Conservation (phyloP, 129 eudicot genomes). For the Flaveria trinervia region DNA sequence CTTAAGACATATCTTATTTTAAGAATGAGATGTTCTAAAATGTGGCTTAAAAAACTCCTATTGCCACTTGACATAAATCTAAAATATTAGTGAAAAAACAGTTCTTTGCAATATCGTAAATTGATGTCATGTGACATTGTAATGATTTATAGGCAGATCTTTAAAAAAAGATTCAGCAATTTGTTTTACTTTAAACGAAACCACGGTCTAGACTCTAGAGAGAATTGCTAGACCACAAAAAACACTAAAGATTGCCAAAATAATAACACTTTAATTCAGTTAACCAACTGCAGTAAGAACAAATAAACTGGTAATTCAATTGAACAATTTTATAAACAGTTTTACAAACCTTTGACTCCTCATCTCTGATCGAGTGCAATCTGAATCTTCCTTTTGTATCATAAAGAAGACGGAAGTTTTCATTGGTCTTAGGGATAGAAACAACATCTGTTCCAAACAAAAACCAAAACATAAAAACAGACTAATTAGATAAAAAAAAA, state of each 20-base stretch:
- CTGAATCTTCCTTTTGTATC: conserved; percentile 67
- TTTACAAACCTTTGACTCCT: conserved; percentile 57
- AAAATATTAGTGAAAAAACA: not conserved
- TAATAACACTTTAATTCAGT: too few species aligned
- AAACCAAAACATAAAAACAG: not conserved
- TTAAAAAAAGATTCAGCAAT: not conserved
- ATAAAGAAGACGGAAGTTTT: conserved; percentile 57
- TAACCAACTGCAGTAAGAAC: too few species aligned
- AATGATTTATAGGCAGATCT: not conserved
- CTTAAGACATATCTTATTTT: too few species aligned
- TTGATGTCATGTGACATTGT: not conserved
- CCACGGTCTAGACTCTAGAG: not conserved
- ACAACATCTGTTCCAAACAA: conserved; percentile 45
- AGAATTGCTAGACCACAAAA: not conserved
- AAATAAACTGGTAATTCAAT: not conserved
- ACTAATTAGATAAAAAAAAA: not conserved
- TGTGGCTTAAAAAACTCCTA: too few species aligned
- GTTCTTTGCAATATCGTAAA: not conserved
- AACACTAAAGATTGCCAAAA: not conserved
- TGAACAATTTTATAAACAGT: not conserved
- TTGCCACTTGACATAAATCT: not conserved
- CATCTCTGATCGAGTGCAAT: conserved; percentile 57
- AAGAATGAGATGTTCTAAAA: too few species aligned
- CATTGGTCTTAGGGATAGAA: conserved; percentile 63
- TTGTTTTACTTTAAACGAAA: not conserved